Evolutionary conservation across 192 early-diverging fungal genomes (phyloP), one percentile per base, ranked within the genome.

Genomic region (Backusella circina): DNA sequence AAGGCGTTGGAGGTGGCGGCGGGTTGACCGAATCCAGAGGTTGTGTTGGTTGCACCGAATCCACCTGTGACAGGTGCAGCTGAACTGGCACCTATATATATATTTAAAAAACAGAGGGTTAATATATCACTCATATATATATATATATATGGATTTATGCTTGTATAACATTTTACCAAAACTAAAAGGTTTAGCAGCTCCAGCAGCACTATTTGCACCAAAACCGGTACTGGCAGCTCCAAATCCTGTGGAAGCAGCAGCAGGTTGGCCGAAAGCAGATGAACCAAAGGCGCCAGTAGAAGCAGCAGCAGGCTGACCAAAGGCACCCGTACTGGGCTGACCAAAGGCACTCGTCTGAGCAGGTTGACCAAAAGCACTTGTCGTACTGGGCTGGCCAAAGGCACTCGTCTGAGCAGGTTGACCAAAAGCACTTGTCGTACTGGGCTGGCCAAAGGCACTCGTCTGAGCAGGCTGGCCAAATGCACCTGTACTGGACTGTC

Each of bases 81-180:
- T 39, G 57, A 71, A 30, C 26, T 44, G 26, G 84, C 50, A 36
- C 41, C 28, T 90, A 41, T 4, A 83, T 44, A 5, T 81, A 30
- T 87, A 88, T 0, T 84, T 84, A 10, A 86, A 54, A 8, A 77
- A n/a, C n/a, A n/a, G n/a, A n/a, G n/a, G n/a, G n/a, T n/a, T n/a
- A n/a, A n/a, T n/a, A n/a, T n/a, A n/a, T n/a, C n/a, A n/a, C n/a
- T n/a, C n/a, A n/a, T n/a, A n/a, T n/a, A n/a, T n/a, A n/a, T n/a
- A n/a, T n/a, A n/a, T n/a, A n/a, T n/a, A n/a, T n/a, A n/a, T n/a
- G n/a, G n/a, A n/a, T n/a, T n/a, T n/a, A n/a, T n/a, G n/a, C n/a
- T n/a, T n/a, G n/a, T n/a, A n/a, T n/a, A n/a, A n/a, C n/a, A n/a
- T n/a, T 3, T 47, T 70, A 78, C 80, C 80, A 75, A 82, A 82